phyloP scores from a whole-genome alignment of 164 flowering plant species.

The Stephania japonica region DNA sequence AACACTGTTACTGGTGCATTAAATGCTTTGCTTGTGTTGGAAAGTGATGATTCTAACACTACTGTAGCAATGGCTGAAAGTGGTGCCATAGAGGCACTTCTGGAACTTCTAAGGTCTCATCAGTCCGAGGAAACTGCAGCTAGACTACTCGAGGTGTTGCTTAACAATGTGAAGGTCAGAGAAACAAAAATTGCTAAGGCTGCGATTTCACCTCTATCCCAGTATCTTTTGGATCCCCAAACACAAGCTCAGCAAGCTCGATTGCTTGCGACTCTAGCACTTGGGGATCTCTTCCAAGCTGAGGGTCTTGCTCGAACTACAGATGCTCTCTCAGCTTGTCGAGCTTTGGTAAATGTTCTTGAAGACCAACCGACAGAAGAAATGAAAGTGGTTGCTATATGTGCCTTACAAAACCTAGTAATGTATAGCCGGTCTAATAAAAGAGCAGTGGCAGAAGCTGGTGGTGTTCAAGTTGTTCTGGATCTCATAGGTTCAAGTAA shows the following conservation, averaged over 20 bases:
- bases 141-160: constrained; percentile 28
- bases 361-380: constrained; percentile 99
- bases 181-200: constrained; percentile 72
- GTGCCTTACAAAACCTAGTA: constrained; percentile 97
- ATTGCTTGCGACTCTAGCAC: constrained; percentile 84
- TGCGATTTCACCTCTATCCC: constrained; percentile 85
- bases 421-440: constrained; percentile 92
- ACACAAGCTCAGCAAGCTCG: constrained; percentile 95
- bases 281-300: constrained; percentile 94
- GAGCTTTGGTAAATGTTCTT: constrained; percentile 94
- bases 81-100: constrained; percentile 33
- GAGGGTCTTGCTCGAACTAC: constrained; percentile 80
- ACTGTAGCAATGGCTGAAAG: constrained; percentile 99
- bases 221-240: constrained; percentile 96
- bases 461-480: constrained; percentile 93
- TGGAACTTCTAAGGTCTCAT: constrained; percentile 32
- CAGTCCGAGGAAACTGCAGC: constrained; percentile 36
- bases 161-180: constrained; percentile 29
- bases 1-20: constrained; percentile 80
- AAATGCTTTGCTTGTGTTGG: constrained; percentile 89
- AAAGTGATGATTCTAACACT: constrained; percentile 89
- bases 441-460: constrained; percentile 99
- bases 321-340: constrained; percentile 94
- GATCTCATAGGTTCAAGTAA: constrained; percentile 89
- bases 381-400: constrained; percentile 97